These are phyloP conservation scores for Phyllostachys edulis DNA, from an alignment of 176 grass and related monocot genomes.

Conservation along the genomic window DNA sequence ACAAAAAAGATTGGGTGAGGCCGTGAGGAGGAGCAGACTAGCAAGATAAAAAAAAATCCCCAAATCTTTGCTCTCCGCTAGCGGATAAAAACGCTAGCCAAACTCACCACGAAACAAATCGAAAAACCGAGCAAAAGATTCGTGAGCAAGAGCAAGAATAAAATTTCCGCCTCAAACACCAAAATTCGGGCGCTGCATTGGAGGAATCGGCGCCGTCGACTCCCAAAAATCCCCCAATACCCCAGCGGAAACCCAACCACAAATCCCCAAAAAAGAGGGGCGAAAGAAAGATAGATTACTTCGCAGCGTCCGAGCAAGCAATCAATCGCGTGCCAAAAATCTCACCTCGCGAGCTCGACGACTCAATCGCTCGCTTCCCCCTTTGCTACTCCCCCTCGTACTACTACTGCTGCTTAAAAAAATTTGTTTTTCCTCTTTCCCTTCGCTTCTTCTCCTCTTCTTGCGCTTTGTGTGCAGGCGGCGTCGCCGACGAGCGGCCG, in stretches of 20 bases:
- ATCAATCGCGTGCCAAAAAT: neutral
- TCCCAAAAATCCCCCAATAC: neutral
- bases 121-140: neutral
- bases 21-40: neutral
- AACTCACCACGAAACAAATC: neutral
- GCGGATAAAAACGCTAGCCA: conserved; percentile 27
- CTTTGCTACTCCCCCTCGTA: neutral
- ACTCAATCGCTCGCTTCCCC: neutral
- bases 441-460: neutral
- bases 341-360: neutral
- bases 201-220: neutral
- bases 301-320: neutral
- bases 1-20: neutral
- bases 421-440: neutral
- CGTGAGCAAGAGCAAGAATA: neutral
- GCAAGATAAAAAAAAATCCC: neutral
- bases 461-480: neutral
- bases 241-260: neutral
- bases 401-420: neutral
- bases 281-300: neutral
- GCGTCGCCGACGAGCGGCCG: conserved; percentile 8
- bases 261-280: neutral
- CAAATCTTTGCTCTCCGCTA: neutral
- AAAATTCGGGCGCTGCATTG: conserved; percentile 20
- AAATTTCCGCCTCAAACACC: neutral